A percentile compares a stretch with the other conserved stretches of the same genome.
Conservation (phyloP, 2,329 filamentous ascomycete genomes). For the Phialophora expanda region DNA sequence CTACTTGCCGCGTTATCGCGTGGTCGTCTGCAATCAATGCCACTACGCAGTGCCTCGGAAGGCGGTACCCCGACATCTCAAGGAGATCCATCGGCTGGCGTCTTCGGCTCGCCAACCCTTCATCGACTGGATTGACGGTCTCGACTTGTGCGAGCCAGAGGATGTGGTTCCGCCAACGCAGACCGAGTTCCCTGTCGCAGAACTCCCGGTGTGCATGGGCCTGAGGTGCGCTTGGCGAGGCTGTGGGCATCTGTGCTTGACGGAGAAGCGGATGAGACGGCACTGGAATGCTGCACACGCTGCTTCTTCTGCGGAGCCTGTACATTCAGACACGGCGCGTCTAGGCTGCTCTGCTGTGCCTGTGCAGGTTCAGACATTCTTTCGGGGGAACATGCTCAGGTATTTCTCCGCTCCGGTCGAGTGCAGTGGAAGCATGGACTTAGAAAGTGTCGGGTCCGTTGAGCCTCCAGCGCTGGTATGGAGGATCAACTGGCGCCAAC, state of each 20-base stretch:
- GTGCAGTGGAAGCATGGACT: neutral
- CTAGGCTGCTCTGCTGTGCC: neutral
- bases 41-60: constrained; percentile 41
- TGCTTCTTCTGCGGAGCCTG: too few species aligned
- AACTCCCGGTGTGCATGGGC: constrained; percentile 14
- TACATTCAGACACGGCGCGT: neutral
- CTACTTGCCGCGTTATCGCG: constrained; percentile 32
- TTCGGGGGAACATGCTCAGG: constrained; percentile 14
- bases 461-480: neutral
- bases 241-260: constrained; percentile 16
- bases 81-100: constrained; percentile 42
- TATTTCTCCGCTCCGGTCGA: constrained; percentile 8
- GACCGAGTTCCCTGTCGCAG: constrained; percentile 16
- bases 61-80: constrained; percentile 42
- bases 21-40: constrained; percentile 40
- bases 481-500: neutral
- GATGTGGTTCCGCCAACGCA: constrained; percentile 13
- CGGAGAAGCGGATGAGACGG: constrained; percentile 17
- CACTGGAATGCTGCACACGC: constrained; percentile 6
- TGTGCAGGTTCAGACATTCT: constrained; percentile 19
- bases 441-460: neutral
- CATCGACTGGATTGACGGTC: constrained; percentile 20
- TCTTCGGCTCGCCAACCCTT: constrained; percentile 29
- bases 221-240: constrained; percentile 7
- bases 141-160: constrained; percentile 15